Percentiles rank a stretch among this genome's conserved stretches.
phyloP scores from a whole-genome alignment of 108 stramenopile species.

The Skeletonema tropicum region DNA sequence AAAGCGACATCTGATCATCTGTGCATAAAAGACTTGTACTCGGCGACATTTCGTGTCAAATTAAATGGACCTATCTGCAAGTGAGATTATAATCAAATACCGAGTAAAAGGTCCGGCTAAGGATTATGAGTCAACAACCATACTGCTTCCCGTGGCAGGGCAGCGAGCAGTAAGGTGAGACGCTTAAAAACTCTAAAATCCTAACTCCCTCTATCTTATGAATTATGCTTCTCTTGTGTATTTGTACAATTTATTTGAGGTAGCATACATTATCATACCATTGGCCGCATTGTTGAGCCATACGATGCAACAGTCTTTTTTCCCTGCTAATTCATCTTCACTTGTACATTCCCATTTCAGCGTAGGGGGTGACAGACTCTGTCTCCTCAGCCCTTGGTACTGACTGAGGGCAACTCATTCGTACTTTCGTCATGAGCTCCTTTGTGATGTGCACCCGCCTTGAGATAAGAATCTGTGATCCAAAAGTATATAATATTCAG shows the following conservation, averaged over 20 bases:
- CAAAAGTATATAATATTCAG: slow-evolving; percentile 93
- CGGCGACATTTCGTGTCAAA: slow-evolving; percentile 58
- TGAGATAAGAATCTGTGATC: slow-evolving; percentile 88
- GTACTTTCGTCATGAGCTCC: slow-evolving; percentile 62
- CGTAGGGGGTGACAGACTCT: slow-evolving; percentile 38
- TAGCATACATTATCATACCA: slow-evolving; percentile 1
- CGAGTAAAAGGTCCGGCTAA: slow-evolving; percentile 71
- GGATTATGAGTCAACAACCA: slow-evolving; percentile 74
- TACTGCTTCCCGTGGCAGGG: slow-evolving; percentile 47
- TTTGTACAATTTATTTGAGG: background rate
- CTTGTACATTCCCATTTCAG: slow-evolving; percentile 29
- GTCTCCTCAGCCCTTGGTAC: slow-evolving; percentile 25
- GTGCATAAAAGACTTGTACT: slow-evolving; percentile 77
- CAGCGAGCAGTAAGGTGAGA: background rate
- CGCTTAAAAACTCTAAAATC: background rate
- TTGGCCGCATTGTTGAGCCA: slow-evolving; percentile 5
- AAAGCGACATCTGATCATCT: slow-evolving; percentile 72
- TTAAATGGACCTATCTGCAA: slow-evolving; percentile 64
- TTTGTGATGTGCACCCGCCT: slow-evolving; percentile 64
- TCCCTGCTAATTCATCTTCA: slow-evolving; percentile 33
- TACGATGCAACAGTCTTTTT: slow-evolving; percentile 22
- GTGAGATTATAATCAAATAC: slow-evolving; percentile 65
- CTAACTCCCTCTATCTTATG: background rate
- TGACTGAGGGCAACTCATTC: slow-evolving; percentile 33
- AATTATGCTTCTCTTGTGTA: background rate